These are phyloP conservation scores for Globisporangium parvum DNA, from an alignment of 352 stramenopile species.

Conservation along the genomic window DNA sequence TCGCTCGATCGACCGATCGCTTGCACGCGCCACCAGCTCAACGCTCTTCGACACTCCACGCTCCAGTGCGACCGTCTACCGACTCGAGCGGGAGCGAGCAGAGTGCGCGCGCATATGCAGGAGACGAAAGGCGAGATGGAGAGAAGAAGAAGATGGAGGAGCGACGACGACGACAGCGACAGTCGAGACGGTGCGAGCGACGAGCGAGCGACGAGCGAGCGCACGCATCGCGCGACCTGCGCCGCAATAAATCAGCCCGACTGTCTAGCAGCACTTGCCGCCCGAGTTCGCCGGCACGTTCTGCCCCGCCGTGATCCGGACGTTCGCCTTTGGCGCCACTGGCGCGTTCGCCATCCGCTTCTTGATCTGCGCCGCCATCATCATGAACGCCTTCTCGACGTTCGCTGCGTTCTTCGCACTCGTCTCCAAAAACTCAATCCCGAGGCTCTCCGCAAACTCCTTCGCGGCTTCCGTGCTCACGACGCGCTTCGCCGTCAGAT, in stretches of 20 bases:
- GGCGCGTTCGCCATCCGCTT: slow-evolving; percentile 87
- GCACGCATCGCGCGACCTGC: neutral
- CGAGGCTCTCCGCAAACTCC: slow-evolving; percentile 84
- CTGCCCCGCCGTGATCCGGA: slow-evolving; percentile 57
- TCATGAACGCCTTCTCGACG: slow-evolving; percentile 91
- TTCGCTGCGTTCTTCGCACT: slow-evolving; percentile 87
- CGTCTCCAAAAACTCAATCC: slow-evolving; percentile 87
- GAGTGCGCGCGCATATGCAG: slow-evolving; percentile 11
- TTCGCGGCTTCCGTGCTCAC: slow-evolving; percentile 92
- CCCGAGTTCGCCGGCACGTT: slow-evolving; percentile 62
- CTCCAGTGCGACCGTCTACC: slow-evolving; percentile 13
- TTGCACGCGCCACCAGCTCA: neutral
- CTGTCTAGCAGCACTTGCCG: slow-evolving; percentile 80
- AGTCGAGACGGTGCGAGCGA: neutral
- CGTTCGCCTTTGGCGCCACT: slow-evolving; percentile 55
- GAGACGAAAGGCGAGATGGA: neutral
- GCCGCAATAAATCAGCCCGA: slow-evolving; percentile 35
- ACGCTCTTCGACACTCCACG: neutral
- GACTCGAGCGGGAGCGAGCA: slow-evolving; percentile 3
- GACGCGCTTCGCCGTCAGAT: slow-evolving; percentile 92
- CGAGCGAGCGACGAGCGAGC: neutral
- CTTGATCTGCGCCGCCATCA: slow-evolving; percentile 91
- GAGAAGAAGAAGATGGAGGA: no score
- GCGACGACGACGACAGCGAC: slow-evolving; percentile 6
- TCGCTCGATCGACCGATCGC: neutral